A percentile compares a stretch with the other conserved stretches of the same genome.
Conservation (phyloP, 2,329 filamentous ascomycete genomes). For the Trichoderma guizhouense region DNA sequence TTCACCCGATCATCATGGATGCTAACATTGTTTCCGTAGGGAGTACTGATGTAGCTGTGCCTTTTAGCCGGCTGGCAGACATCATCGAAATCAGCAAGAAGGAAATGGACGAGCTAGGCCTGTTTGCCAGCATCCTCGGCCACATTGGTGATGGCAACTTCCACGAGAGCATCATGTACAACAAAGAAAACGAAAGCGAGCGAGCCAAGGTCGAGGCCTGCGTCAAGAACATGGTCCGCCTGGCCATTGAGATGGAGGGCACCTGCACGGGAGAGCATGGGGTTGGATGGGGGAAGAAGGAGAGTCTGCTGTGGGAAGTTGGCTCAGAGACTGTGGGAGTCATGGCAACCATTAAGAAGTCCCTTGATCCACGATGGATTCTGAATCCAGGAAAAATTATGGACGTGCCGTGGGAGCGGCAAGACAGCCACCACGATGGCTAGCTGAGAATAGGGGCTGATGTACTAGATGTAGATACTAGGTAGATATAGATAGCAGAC, state of each 20-base stretch:
- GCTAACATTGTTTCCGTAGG: slow-evolving; percentile 35
- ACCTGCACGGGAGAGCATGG: slow-evolving; percentile 89
- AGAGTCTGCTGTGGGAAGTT: slow-evolving; percentile 72
- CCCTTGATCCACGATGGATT: slow-evolving; percentile 81
- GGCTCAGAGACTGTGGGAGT: slow-evolving; percentile 76
- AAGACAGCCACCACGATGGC: neutral
- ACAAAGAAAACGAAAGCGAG: slow-evolving; percentile 65
- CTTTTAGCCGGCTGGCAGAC: slow-evolving; percentile 69
- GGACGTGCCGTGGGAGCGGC: slow-evolving; percentile 51
- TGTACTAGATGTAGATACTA: neutral
- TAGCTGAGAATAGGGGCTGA: neutral
- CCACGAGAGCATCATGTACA: slow-evolving; percentile 88
- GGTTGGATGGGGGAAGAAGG: slow-evolving; percentile 83
- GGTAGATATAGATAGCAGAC: neutral
- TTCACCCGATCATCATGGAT: no score
- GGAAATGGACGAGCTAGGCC: slow-evolving; percentile 78
- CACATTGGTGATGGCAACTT: slow-evolving; percentile 95
- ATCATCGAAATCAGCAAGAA: slow-evolving; percentile 82
- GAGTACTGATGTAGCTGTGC: slow-evolving; percentile 83
- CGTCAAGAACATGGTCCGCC: slow-evolving; percentile 84
- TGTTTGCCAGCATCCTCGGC: slow-evolving; percentile 84
- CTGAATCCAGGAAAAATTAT: slow-evolving; percentile 94
- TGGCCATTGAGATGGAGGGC: slow-evolving; percentile 91
- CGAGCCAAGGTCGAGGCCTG: slow-evolving; percentile 72
- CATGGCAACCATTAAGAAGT: slow-evolving; percentile 80